Conservation (phyloP, 768 basidiomycete species). For the Termitomyces sp. region DNA sequence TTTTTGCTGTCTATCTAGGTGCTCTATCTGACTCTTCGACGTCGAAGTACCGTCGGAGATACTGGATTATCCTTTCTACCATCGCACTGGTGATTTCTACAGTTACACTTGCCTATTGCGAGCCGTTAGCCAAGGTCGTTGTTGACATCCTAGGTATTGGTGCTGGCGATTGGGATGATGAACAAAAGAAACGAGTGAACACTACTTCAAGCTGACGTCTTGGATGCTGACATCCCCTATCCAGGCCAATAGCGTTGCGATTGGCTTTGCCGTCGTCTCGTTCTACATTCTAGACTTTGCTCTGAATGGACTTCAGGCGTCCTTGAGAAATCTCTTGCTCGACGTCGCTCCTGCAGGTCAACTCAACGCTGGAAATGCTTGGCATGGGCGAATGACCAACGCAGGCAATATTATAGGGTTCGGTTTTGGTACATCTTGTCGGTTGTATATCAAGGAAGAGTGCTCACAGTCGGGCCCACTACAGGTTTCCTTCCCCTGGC, state of each 20-base stretch:
- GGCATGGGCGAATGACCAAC: slow-evolving; percentile 95
- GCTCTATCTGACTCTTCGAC: slow-evolving; percentile 93
- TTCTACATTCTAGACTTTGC: slow-evolving; percentile 97
- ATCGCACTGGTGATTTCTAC: slow-evolving; percentile 74
- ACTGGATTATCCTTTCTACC: slow-evolving; percentile 92
- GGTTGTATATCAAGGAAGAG: neutral
- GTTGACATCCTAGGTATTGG: slow-evolving; percentile 76
- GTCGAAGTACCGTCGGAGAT: slow-evolving; percentile 85
- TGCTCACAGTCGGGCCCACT: neutral
- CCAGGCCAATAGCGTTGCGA: slow-evolving; percentile 66
- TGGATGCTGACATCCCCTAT: neutral
- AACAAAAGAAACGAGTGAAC: slow-evolving; percentile 53
- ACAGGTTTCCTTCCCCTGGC: slow-evolving; percentile 86
- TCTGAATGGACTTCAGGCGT: slow-evolving; percentile 93
- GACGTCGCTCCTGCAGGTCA: slow-evolving; percentile 88
- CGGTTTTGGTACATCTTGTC: slow-evolving; percentile 62
- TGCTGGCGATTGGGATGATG: slow-evolving; percentile 84
- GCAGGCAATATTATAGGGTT: slow-evolving; percentile 96
- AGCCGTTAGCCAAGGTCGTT: slow-evolving; percentile 61
- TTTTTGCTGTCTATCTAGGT: slow-evolving; percentile 45
- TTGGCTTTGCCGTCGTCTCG: slow-evolving; percentile 79
- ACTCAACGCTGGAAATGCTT: slow-evolving; percentile 91
- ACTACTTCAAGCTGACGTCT: neutral
- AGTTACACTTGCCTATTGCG: slow-evolving; percentile 77
- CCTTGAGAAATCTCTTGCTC: slow-evolving; percentile 86